Percentiles rank a stretch among this genome's conserved stretches.
These are phyloP conservation scores for maize (Zea mays) DNA, from an alignment of 176 grass and related monocot genomes.

Conservation along the genomic window Zm-B73-REFERENCE-NAM-5.0 NC_050096.1:18175501-18176000, in stretches of 20 bases:
- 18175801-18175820: conserved; percentile 10
- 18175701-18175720: background rate
- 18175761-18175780: conserved; percentile 39
- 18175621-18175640: background rate
- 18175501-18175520: conserved; percentile 11
- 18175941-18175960: too few species aligned
- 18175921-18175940: too few species aligned
- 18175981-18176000: too few species aligned
- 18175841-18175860: conserved; percentile 3
- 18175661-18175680: background rate
- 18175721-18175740: background rate
- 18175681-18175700: conserved; percentile 18
- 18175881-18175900: background rate
- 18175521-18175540: background rate
- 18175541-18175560: background rate
- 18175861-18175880: background rate
- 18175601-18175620: conserved; percentile 18
- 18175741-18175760: conserved; percentile 22
- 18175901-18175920: too few species aligned
- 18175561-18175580: background rate
- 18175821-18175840: conserved; percentile 24
- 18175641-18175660: background rate
- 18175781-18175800: conserved; percentile 27
- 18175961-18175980: too few species aligned
- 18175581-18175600: background rate